Evolutionary conservation across 2,329 filamentous ascomycete species (phyloP), one percentile per base, ranked within the genome.

Genomic region (Aspergillus ibericus): DNA sequence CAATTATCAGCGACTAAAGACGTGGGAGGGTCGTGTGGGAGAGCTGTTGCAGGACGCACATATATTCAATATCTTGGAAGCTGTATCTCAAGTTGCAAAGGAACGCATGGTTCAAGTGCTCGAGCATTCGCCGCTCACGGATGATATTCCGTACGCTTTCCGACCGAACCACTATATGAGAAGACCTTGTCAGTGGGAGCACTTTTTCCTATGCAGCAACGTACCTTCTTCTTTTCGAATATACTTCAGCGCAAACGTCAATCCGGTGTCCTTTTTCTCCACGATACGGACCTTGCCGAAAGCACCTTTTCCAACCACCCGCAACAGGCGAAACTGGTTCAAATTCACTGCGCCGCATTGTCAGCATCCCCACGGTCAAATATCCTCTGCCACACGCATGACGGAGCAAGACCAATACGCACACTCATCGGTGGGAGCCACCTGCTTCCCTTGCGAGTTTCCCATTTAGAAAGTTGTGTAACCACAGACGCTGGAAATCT

Each of bases 221-320:
- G 44, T 62, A 72, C 92, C 91, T 86, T 98, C 93, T 89, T 98
- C 93, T 85, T 97, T 98, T 66, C 93, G 88, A 65, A 98, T 98
- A 77, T 98, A 98, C 78, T 99, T 99, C 65, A 99, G 83, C 46
- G 95, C 95, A 77, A 99, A 99, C 2, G 93, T 93, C 69, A 98
- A 80, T 57, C 88, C 89, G 1, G 92, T 96, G 74, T 99, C 95
- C 78, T 98, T 98, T 67, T 93, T 87, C 82, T 99, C 95, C 72
- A 99, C 95, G 67, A 99, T 99, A 71, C 95, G 90, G 62, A 99
- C 95, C 79, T 99, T 99, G 71, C 95, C 95, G 81, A 99, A 99
- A 58, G 95, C 95, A 70, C 95, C 95, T 77, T 96, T 96, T 66
- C 95, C 95, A 67, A 99, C 95, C 63, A 99, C 95, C 72, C 95